Evolutionary conservation across 495 filamentous ascomycete species (phyloP), one percentile per base, ranked within the genome.

Genomic region (Neurospora tetrasperma): DNA sequence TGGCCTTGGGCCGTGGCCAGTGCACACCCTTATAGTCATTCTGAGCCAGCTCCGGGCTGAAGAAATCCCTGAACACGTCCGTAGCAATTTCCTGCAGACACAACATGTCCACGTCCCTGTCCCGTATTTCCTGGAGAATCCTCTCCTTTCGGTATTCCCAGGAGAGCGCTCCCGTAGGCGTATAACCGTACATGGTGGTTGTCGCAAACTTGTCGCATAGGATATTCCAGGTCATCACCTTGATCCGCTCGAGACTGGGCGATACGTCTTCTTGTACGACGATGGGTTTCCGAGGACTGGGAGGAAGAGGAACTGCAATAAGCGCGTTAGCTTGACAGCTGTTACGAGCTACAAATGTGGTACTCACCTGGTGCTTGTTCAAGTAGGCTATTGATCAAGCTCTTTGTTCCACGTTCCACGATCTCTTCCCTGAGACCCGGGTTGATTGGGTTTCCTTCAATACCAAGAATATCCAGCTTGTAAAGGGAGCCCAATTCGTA

Each of bases 181-280:
- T 92, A 78, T 98, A 98, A 35, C 96, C 96, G 77, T 97, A 98
- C 76, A 92, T 88, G 7, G 85, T 84, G 70, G 86, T 86, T 0
- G 95, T 98, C 14, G 94, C 94, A 73, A 92, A 94, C 79, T 92
- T 91, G 80, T 98, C 94, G 81, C 94, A 98, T 5, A 99, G 87
- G 40, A 92, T 97, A 80, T 99, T 99, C 88, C 93, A 98, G 39
- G 93, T 96, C 69, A 97, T 81, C 14, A 96, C 90, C 62, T 91
- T 91, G 75, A 98, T 87, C 59, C 81, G 82, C 69, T 89, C 87
- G 59, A 84, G 83, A 40, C 78, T 83, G 12, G 82, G 73, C 5
- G 83, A 77, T 4, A 85, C 83, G 40, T 86, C 84, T 75, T 86
- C 85, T 74, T 85, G 83, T n/a, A 89, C 79, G 2, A 83, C 79